These are phyloP conservation scores for Aspergillus nomiae DNA, from an alignment of 2,329 filamentous ascomycete genomes.

Conservation along the genomic window DNA sequence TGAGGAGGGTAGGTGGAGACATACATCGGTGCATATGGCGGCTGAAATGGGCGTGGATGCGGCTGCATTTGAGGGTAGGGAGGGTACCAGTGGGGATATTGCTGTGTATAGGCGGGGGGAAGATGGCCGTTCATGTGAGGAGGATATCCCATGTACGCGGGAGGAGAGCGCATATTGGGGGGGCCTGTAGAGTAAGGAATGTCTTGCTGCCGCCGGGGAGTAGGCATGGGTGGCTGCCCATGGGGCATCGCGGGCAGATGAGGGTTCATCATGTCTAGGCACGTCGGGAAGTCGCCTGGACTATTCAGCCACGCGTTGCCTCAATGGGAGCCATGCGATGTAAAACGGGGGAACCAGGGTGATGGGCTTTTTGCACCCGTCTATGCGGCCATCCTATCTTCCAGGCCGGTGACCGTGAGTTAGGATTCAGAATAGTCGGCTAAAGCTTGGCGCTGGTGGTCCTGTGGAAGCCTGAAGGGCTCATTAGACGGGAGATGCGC, in stretches of 20 bases:
- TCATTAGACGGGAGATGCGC: conserved; percentile 13
- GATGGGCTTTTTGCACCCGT: conserved; percentile 21
- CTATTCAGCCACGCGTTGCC: conserved; percentile 40
- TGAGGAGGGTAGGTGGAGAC: conserved; percentile 49
- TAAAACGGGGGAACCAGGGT: conserved; percentile 23
- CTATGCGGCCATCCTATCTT: conserved; percentile 41
- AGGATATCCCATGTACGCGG: conserved; percentile 60
- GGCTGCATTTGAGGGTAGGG: conserved; percentile 44
- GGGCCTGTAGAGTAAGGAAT: conserved; percentile 45
- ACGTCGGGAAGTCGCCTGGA: conserved; percentile 35
- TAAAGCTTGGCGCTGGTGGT: conserved; percentile 9
- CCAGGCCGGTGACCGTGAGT: conserved; percentile 16
- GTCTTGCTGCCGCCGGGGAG: conserved; percentile 50
- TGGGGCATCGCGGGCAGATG: conserved; percentile 48
- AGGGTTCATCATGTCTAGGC: conserved; percentile 48
- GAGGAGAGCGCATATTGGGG: conserved; percentile 59
- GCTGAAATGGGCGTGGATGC: conserved; percentile 43
- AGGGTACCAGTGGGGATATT: conserved; percentile 50
- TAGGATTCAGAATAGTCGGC: conserved; percentile 4
- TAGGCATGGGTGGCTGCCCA: conserved; percentile 54
- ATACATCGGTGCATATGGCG: conserved; percentile 45
- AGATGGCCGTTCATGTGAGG: conserved; percentile 59
- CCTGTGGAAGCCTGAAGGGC: conserved; percentile 12
- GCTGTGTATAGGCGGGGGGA: conserved; percentile 48
- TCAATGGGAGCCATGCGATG: conserved; percentile 45